phyloP scores from a whole-genome alignment of 345 rosid species.

The Acer saccharum region DNA sequence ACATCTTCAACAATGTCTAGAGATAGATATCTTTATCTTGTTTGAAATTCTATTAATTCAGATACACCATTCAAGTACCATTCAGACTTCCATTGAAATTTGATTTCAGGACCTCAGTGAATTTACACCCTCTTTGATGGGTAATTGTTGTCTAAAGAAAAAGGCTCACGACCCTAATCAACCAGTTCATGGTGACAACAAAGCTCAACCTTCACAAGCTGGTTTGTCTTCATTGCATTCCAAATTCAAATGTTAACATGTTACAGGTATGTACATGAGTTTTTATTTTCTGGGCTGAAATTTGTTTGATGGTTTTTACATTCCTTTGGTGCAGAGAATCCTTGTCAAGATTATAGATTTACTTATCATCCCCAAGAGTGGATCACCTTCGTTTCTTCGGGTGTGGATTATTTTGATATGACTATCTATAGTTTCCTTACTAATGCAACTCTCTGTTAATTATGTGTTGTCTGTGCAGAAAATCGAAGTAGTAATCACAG shows the following conservation, averaged over 20 bases:
- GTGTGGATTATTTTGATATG: not conserved
- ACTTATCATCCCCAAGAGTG: not conserved
- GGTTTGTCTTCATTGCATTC: conserved; percentile 15
- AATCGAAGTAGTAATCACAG: not conserved
- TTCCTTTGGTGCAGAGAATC: conserved; percentile 12
- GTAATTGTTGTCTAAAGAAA: conserved; percentile 16
- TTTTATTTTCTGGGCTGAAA: not conserved
- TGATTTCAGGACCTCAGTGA: not conserved
- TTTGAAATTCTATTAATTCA: not conserved
- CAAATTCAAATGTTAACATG: not conserved
- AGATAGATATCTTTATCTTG: not conserved
- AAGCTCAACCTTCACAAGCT: not conserved
- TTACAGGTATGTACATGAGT: not conserved
- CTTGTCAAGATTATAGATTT: not conserved
- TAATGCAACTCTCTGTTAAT: not conserved
- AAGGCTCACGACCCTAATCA: not conserved
- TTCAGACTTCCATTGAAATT: not conserved
- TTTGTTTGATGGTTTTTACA: not conserved
- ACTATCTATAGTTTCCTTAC: not conserved
- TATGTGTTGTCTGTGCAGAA: conserved; percentile 1
- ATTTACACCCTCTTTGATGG: conserved; percentile 14
- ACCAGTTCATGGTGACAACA: not conserved
- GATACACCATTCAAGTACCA: not conserved
- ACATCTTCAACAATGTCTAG: not conserved
- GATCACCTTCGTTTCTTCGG: not conserved